Conservation (phyloP, 805 yeast species). For the Wickerhamomyces bisporus region DNA sequence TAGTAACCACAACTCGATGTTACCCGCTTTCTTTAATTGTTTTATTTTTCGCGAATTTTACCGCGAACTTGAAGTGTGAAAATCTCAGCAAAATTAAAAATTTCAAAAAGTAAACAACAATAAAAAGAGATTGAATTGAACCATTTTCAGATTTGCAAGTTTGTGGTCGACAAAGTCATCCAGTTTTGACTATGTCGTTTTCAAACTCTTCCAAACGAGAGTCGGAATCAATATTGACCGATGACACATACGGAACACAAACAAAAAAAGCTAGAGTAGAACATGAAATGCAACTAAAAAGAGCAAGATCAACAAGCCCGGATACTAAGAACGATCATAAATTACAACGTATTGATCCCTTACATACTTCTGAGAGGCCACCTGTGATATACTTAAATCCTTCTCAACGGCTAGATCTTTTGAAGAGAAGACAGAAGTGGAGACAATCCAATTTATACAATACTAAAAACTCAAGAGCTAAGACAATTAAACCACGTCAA, state of each 20-base stretch:
- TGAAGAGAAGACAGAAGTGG: conserved; percentile 24
- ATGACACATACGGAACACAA: background rate
- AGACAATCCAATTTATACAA: conserved; percentile 21
- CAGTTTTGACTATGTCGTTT: too few species aligned
- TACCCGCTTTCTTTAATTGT: background rate
- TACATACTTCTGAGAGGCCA: too few species aligned
- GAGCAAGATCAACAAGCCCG: conserved; percentile 4
- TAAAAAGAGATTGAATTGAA: too few species aligned
- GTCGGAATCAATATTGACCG: background rate
- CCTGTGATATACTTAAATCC: conserved; percentile 23
- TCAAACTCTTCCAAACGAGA: too few species aligned
- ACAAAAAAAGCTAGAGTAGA: background rate
- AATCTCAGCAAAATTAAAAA: too few species aligned
- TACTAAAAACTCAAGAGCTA: conserved; percentile 7
- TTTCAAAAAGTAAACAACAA: too few species aligned
- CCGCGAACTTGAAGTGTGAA: too few species aligned
- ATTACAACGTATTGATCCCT: background rate
- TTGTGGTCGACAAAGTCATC: too few species aligned
- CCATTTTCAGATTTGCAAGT: too few species aligned
- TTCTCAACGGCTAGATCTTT: conserved; percentile 20
- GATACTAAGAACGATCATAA: background rate
- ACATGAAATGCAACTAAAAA: conserved; percentile 1
- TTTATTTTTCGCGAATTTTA: too few species aligned
- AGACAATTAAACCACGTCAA: too few species aligned
- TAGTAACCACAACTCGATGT: background rate